Percentiles rank a stretch among this genome's conserved stretches.
Conservation (phyloP, 1,284 basidiomycete species). For the Leucoagaricus sp. region DNA sequence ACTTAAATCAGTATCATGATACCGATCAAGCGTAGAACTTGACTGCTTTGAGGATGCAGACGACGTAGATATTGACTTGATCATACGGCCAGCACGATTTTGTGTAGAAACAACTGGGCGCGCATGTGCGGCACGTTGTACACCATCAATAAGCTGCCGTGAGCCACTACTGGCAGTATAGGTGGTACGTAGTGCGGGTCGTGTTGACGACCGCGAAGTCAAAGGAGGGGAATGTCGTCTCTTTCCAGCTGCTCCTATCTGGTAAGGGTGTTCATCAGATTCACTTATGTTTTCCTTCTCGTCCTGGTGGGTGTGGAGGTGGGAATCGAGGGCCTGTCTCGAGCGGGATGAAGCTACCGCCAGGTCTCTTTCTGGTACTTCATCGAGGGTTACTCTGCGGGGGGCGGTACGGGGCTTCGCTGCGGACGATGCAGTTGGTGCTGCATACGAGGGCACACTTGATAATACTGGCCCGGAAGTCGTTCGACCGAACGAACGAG, state of each 20-base stretch:
- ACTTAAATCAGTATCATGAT: slow-evolving; percentile 23
- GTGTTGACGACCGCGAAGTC: slow-evolving; percentile 29
- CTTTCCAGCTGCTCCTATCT: slow-evolving; percentile 22
- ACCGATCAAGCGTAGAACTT: slow-evolving; percentile 32
- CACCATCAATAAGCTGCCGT: slow-evolving; percentile 31
- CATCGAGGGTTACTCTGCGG: slow-evolving; percentile 41
- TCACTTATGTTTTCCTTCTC: slow-evolving; percentile 50
- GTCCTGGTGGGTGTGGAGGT: slow-evolving; percentile 31
- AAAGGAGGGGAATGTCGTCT: slow-evolving; percentile 33
- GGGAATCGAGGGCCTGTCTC: slow-evolving; percentile 26
- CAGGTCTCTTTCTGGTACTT: slow-evolving; percentile 23
- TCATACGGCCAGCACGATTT: slow-evolving; percentile 36
- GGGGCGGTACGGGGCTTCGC: slow-evolving; percentile 33
- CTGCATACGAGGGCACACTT: slow-evolving; percentile 27
- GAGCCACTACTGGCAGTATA: slow-evolving; percentile 23
- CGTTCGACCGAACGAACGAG: slow-evolving; percentile 60
- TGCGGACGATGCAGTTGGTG: slow-evolving; percentile 28
- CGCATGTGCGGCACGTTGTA: slow-evolving; percentile 31
- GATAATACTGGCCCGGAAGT: slow-evolving; percentile 53
- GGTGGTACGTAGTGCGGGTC: slow-evolving; percentile 23
- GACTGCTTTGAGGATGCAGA: slow-evolving; percentile 26
- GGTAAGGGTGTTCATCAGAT: slow-evolving; percentile 33
- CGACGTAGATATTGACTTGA: slow-evolving; percentile 29
- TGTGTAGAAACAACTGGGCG: slow-evolving; percentile 34
- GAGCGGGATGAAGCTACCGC: slow-evolving; percentile 21